Base-by-base conservation (phyloP, 2,329 filamentous ascomycete species). In the Sclerotinia spermophila region DNA sequence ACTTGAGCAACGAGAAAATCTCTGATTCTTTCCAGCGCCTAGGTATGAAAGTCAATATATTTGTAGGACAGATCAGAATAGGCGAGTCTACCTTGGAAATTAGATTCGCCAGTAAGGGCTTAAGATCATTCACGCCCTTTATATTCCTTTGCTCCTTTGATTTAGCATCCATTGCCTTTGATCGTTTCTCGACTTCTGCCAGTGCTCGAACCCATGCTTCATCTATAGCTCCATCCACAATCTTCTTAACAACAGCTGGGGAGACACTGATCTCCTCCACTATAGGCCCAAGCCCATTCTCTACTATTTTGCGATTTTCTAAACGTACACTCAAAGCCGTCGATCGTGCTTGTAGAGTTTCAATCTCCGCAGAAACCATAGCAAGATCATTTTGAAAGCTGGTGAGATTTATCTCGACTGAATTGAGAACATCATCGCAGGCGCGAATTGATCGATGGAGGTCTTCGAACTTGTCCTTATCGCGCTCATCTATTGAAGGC, bases 1-100 rank as follows among this genome's bases (percentile, higher is more conserved):
- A 99, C 96, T 80, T 98, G 95, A 24, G 92, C 88, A 19, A 99
- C 96, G 51, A 99, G 86, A 78, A 97, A 96, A 80, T 99, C 96
- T 71, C 96, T 88, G 80, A 98, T 97, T 70, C 96, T 89, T 81
- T 97, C 94, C 40, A 97, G 85, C n/a, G 94, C 95, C 89, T 92
- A 62, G 65, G 38, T 51, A 56, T 55, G 27, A 66, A 62, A 8
- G 33, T 69, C 21, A 69, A 42, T 19, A 42, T 61, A 24, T 21
- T 40, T 40, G 33, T 21, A 42, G n/a, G 35, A 33, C 21, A 38
- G 17, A 64, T 45, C n/a, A 30, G 38, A 21, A 24, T 24, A 30
- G 8, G 59, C 27, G 2, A 61, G 56, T 79, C 72, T 80, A 92
- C 91, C 83, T 96, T 97, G 69, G 91, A 87, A 30, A 90, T 92